Conservation (phyloP, 345 rosid species). For the Noccaea caerulescens region DNA sequence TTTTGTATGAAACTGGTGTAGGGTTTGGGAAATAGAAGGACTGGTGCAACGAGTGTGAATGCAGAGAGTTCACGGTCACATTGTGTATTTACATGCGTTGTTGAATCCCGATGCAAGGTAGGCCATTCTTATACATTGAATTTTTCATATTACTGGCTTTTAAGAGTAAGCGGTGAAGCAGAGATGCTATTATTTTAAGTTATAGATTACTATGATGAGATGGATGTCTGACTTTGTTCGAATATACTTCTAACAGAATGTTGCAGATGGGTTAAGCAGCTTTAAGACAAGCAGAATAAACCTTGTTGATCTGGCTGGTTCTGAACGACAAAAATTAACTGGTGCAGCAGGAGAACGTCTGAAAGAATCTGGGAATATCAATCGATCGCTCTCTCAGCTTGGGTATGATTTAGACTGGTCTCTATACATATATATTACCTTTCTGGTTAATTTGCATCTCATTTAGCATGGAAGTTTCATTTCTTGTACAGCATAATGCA, state of each 20-base stretch:
- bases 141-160: conserved; percentile 10
- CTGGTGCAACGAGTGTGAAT: conserved; percentile 85
- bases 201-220: background rate
- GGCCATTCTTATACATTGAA: background rate
- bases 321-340: conserved; percentile 84
- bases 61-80: conserved; percentile 94
- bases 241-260: conserved; percentile 51
- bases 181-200: background rate
- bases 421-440: background rate
- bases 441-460: background rate
- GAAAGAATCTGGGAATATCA: conserved; percentile 92
- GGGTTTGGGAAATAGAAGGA: conserved; percentile 86
- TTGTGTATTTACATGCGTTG: conserved; percentile 84
- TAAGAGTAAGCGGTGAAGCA: background rate
- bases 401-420: conserved; percentile 55
- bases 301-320: conserved; percentile 94
- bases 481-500: background rate
- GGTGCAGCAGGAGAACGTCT: conserved; percentile 90
- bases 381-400: conserved; percentile 91
- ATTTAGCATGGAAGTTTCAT: background rate
- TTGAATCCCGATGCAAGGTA: conserved; percentile 89
- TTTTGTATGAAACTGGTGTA: conserved; percentile 39
- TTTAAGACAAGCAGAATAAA: conserved; percentile 87
- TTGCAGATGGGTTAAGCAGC: conserved; percentile 72
- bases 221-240: background rate